Conservation (phyloP, 1,139 yeast genomes). For the Yamadazyma trypodendri region DNA sequence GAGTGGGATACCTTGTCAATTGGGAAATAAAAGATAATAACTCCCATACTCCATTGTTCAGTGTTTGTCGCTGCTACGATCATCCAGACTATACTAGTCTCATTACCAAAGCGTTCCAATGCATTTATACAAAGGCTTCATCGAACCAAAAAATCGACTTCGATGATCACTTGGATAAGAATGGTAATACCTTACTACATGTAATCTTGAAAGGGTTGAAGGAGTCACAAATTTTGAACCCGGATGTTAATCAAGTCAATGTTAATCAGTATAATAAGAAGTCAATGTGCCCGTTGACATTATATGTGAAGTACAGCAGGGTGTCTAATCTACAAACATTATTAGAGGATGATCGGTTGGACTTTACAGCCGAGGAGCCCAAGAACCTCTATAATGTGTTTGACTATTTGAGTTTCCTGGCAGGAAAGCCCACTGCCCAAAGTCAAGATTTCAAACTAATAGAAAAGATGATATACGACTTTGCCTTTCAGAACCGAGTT, state of each 20-base stretch:
- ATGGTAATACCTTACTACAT: constrained; percentile 78
- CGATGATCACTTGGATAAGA: constrained; percentile 64
- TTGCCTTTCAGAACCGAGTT: constrained; percentile 27
- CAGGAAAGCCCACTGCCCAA: constrained; percentile 24
- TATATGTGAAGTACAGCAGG: constrained; percentile 69
- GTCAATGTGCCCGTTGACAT: constrained; percentile 67
- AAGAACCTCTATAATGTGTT: constrained; percentile 43
- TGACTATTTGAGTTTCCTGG: constrained; percentile 39
- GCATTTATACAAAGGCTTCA: constrained; percentile 27
- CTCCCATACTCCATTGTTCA: constrained; percentile 78
- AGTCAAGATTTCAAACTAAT: constrained; percentile 37
- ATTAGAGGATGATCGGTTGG: constrained; percentile 43
- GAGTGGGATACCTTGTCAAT: constrained; percentile 57
- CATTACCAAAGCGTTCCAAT: constrained; percentile 45
- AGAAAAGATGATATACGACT: constrained; percentile 44
- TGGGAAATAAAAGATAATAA: constrained; percentile 72
- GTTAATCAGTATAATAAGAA: constrained; percentile 63
- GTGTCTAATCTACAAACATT: constrained; percentile 53
- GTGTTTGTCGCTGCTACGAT: constrained; percentile 79
- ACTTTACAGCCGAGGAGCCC: constrained; percentile 44
- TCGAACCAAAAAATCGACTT: constrained; percentile 31
- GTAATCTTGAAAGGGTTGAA: constrained; percentile 52
- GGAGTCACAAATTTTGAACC: constrained; percentile 32
- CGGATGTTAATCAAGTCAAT: constrained; percentile 40
- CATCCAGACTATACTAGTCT: constrained; percentile 59